Base-by-base conservation (phyloP, 768 basidiomycete genomes). In the Infundibulicybe gibba region DNA sequence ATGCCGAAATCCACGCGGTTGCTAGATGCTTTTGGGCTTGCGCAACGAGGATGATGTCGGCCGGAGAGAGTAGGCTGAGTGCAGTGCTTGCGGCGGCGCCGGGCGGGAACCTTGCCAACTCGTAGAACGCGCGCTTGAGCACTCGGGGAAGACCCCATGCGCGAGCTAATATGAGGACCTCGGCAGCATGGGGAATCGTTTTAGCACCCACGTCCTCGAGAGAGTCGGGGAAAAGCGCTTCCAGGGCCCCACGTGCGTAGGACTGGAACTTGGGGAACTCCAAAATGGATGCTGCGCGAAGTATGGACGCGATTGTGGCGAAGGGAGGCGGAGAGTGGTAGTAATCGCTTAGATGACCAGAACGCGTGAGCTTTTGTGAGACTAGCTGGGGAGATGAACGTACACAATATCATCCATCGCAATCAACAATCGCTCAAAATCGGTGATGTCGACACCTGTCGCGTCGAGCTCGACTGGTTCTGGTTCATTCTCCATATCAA, bases 81-180 rank as follows among this genome's bases (percentile, higher is more conserved):
- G 25, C 25, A 8, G 25, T 25, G 4, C 4, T 8, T 25, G 25
- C 8, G 25, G 25, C 25, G 25, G 25, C 8, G 25, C 4, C 8
- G 3, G 25, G 25, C 3, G 25, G 25, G 25, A 8, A 25, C 25
- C 53, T 45, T n/a, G 55, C 54, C 12, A 75, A 58, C 49, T 74
- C 70, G 49, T 74, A 74, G 44, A 65, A 70, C 1, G 71, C 70
- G 38, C 60, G 56, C 42, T 68, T 66, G 6, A 67, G 54, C 17
- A 72, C 59, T 1, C 37, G 34, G 6, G 59, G 50, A 5, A 70
- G 33, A n/a, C 58, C 53, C 46, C 51, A 66, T 3, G 50, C 15
- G 14, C 35, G 35, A 4, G n/a, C 35, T 6, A 38, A 10, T n/a
- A n/a, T 19, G 35, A 38, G 4, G 14, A 10, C 35, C 17, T 14